Evolutionary conservation across 352 stramenopile genomes (phyloP).

Genomic region (Phytophthora kernoviae): DNA sequence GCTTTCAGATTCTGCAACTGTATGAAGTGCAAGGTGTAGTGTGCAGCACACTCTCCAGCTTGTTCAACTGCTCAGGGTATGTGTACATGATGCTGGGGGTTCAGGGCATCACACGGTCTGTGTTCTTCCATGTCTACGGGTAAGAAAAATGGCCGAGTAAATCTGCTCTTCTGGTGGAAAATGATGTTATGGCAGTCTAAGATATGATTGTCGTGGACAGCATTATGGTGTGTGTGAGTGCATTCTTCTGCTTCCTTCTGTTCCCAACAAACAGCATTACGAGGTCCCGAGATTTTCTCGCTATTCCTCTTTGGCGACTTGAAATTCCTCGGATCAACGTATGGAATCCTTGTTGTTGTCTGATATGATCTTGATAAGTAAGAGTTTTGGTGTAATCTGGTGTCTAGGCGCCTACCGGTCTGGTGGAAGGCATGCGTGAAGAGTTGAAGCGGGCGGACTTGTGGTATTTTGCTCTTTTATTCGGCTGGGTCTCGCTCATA

Average conservation of each 20-base stretch:
- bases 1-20: conserved; percentile 84
- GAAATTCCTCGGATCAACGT: conserved; percentile 65
- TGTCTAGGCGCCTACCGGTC: conserved; percentile 54
- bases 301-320: conserved; percentile 54
- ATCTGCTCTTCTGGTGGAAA: neutral
- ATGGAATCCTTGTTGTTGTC: conserved; percentile 5
- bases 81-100: conserved; percentile 81
- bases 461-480: conserved; percentile 81
- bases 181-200: neutral
- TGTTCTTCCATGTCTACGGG: conserved; percentile 72
- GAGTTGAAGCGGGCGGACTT: conserved; percentile 62
- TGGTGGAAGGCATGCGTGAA: conserved; percentile 61
- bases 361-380: neutral
- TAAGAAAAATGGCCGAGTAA: conserved; percentile 21
- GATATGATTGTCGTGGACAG: conserved; percentile 24
- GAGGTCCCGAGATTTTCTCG: conserved; percentile 41
- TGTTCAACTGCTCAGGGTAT: conserved; percentile 87
- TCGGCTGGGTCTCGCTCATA: conserved; percentile 83
- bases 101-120: conserved; percentile 46
- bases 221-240: conserved; percentile 47
- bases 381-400: neutral
- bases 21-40: conserved; percentile 78
- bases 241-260: conserved; percentile 58
- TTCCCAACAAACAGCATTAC: conserved; percentile 82
- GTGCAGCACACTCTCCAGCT: conserved; percentile 79